phyloP scores from a whole-genome alignment of 2,329 filamentous ascomycete genomes.

The Colletotrichum cuscutae region DNA sequence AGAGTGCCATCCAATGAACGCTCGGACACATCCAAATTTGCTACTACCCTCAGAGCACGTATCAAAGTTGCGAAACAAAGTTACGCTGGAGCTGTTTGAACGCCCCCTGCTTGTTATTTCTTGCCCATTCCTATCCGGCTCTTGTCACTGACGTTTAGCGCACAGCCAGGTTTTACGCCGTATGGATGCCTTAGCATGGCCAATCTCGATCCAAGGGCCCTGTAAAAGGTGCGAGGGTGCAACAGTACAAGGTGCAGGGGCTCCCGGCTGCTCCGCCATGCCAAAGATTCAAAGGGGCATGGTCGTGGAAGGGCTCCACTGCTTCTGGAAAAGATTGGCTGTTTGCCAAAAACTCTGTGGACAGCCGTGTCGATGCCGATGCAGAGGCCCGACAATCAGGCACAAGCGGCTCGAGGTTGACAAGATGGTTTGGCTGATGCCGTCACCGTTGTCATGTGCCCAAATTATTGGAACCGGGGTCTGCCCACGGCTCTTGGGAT shows the following conservation, averaged over 20 bases:
- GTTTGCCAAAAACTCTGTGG: not conserved
- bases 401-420: not conserved
- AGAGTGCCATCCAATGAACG: constrained; percentile 32
- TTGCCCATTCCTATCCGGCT: constrained; percentile 11
- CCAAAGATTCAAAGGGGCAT: constrained; percentile 30
- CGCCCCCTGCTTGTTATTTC: constrained; percentile 9
- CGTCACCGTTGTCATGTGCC: not conserved
- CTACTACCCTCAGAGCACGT: constrained; percentile 20
- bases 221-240: constrained; percentile 4
- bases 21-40: constrained; percentile 31
- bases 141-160: constrained; percentile 12
- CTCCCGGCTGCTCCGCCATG: constrained; percentile 24
- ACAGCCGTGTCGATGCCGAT: constrained; percentile 3
- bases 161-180: constrained; percentile 1
- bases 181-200: constrained; percentile 5
- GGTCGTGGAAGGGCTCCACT: constrained; percentile 26
- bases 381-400: constrained; percentile 1
- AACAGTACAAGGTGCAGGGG: constrained; percentile 23
- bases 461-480: not conserved
- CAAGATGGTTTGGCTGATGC: not conserved
- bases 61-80: constrained; percentile 31
- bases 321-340: constrained; percentile 28
- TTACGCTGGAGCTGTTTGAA: constrained; percentile 35
- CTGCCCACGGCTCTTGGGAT: constrained; percentile 1
- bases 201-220: constrained; percentile 32